Percentiles rank a stretch among this genome's conserved stretches.
Evolutionary conservation across 192 early-diverging fungal species (phyloP).

Genomic region (Coemansia sp.): DNA sequence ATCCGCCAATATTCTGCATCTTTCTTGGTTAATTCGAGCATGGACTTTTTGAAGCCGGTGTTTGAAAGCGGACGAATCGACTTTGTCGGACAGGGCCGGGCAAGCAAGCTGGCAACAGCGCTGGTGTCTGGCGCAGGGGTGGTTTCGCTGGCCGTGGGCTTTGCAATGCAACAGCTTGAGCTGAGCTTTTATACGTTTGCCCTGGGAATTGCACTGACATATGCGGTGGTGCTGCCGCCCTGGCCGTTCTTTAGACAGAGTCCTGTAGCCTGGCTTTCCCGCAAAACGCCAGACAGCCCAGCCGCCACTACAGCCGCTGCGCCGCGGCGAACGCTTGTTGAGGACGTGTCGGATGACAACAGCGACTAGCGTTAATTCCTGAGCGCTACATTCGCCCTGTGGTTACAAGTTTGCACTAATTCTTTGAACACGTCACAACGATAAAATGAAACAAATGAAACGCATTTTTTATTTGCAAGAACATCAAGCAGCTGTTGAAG

Average conservation of each 20-base stretch:
- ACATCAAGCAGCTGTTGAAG: conserved; percentile 78
- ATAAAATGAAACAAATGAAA: no score
- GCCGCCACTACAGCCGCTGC: conserved; percentile 15
- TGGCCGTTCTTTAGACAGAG: conserved; percentile 39
- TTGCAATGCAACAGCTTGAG: conserved; percentile 21
- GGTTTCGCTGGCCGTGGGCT: conserved; percentile 20
- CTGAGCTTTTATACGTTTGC: conserved; percentile 37
- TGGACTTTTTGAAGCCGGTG: conserved; percentile 41
- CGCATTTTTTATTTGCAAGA: conserved; percentile 62
- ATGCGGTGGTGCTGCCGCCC: conserved; percentile 38
- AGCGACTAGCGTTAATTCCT: conserved; percentile 6
- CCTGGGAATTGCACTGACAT: conserved; percentile 24
- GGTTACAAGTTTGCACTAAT: no score
- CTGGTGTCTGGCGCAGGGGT: conserved; percentile 20
- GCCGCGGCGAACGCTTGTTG: conserved; percentile 34
- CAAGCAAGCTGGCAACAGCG: conserved; percentile 24
- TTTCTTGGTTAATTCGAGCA: conserved; percentile 33
- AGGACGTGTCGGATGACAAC: conserved; percentile 45
- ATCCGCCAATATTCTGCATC: conserved; percentile 38
- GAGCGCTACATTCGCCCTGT: no score
- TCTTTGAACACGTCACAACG: no score
- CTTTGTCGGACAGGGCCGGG: conserved; percentile 45
- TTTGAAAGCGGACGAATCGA: conserved; percentile 50
- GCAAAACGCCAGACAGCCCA: conserved; percentile 4
- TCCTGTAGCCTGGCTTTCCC: conserved; percentile 34